These are phyloP conservation scores for Geranium incanum DNA, from an alignment of 441 rosid genomes.

Conservation along the genomic window DNA sequence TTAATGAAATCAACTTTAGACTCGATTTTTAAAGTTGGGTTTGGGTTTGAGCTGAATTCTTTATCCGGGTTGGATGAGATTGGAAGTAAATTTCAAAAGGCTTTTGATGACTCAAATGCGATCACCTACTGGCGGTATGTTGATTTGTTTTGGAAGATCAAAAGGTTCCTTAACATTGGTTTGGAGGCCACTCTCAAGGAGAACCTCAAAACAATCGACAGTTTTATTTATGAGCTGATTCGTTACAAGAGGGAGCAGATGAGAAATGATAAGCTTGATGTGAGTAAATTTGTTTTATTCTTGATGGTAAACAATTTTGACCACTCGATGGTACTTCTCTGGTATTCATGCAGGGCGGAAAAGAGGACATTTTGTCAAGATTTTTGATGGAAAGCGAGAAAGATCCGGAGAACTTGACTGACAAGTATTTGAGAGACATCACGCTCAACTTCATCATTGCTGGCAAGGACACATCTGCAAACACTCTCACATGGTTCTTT, in stretches of 20 bases:
- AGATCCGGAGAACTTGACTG: constrained; percentile 32
- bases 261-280: constrained; percentile 19
- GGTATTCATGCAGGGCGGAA: constrained; percentile 21
- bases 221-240: constrained; percentile 27
- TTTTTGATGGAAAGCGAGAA: constrained; percentile 33
- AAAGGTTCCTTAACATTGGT: constrained; percentile 36
- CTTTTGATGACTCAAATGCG: constrained; percentile 35
- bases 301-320: neutral
- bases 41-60: constrained; percentile 32
- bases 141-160: constrained; percentile 29
- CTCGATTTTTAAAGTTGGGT: constrained; percentile 36
- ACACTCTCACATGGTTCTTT: constrained; percentile 38
- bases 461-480: constrained; percentile 30
- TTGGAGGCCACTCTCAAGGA: constrained; percentile 29
- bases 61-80: constrained; percentile 26
- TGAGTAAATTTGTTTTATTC: constrained; percentile 10
- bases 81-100: constrained; percentile 27
- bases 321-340: constrained; percentile 4
- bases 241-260: constrained; percentile 29
- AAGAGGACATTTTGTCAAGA: constrained; percentile 36
- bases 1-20: constrained; percentile 35
- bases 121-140: constrained; percentile 28
- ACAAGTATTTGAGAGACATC: constrained; percentile 37
- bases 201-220: constrained; percentile 29
- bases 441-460: constrained; percentile 37